These are phyloP conservation scores for Dissophora ornata DNA, from an alignment of 192 early-diverging fungal species.

Conservation along the genomic window DNA sequence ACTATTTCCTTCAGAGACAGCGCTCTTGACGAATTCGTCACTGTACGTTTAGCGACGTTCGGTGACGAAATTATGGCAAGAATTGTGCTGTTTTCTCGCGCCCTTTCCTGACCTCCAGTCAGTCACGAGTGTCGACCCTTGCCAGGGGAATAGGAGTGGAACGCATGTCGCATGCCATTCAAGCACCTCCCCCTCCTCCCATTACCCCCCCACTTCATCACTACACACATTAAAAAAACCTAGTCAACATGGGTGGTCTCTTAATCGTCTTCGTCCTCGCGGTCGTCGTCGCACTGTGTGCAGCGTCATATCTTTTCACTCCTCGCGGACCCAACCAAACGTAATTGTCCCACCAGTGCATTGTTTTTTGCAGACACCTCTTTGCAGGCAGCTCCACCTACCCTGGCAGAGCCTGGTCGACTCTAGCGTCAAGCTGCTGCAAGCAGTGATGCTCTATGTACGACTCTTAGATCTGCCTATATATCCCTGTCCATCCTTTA, in stretches of 20 bases:
- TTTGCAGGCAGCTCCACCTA: not conserved
- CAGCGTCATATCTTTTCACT: constrained; percentile 63
- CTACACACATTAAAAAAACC: not conserved
- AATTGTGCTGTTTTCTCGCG: no score
- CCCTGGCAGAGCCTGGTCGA: not conserved
- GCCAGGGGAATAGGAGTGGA: not conserved
- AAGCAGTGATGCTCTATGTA: no score
- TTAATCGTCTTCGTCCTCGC: constrained; percentile 68
- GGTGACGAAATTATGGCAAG: no score
- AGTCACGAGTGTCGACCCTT: constrained; percentile 2
- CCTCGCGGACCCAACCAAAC: constrained; percentile 72
- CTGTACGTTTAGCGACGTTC: no score
- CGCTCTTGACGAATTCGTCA: no score
- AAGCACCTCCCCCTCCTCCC: no score
- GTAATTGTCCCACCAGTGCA: constrained; percentile 48
- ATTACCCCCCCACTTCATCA: no score
- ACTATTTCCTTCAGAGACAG: no score
- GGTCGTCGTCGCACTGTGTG: constrained; percentile 52
- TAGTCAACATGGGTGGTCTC: constrained; percentile 60
- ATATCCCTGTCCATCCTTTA: no score
- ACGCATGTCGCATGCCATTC: not conserved
- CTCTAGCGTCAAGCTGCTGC: no score
- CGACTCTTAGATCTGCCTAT: no score
- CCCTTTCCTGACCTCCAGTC: no score
- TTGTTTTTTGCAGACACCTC: not conserved